Base-by-base conservation (phyloP, 768 basidiomycete species). In the Lentinus brumalis region DNA sequence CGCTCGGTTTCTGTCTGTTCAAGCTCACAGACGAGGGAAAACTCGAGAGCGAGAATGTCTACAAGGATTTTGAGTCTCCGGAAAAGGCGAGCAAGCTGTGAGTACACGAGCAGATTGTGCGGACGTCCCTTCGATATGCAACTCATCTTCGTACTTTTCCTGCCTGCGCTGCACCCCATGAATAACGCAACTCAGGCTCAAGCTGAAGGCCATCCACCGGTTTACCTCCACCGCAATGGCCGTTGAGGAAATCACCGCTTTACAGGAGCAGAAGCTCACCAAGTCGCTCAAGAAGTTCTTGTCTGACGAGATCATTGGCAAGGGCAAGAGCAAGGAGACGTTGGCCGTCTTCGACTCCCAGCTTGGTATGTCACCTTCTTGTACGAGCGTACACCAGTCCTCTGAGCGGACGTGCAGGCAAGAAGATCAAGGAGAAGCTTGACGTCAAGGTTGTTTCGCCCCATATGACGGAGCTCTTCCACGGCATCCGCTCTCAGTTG, bases 1-100 rank as follows among this genome's bases (percentile, higher is more conserved):
- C 94, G 42, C 86, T 96, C 76, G 94, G 96, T 76, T 98, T 94
- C 82, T 95, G 93, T 81, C 89, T 99, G 56, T 98, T 99, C 88
- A 97, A 97, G 77, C 83, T 96, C 65, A 88, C 89, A 55, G 89
- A 94, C 77, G 81, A 92, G 42, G 91, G 90, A 57, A 97, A 96
- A 79, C 79, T 96, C 55, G 85, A 88, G 71, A 89, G 86, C 66
- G 88, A 89, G 57, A 88, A 97, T 76, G 76, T 98, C 51, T 92
- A 89, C 85, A 87, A 90, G 78, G 91, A 96, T 75, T 98, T 98
- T 70, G 87, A 95, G 77, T 91, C 87, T 51, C 94, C 96, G 45
- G 94, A 96, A 77, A 83, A 81, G 70, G 96, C 97, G 56, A 94
- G 86, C 77, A 93, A 89, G 80, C 78, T 97, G 96, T 97, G 74